Conservation (phyloP, 164 flowering plant genomes). For the Berberis thunbergii region DNA sequence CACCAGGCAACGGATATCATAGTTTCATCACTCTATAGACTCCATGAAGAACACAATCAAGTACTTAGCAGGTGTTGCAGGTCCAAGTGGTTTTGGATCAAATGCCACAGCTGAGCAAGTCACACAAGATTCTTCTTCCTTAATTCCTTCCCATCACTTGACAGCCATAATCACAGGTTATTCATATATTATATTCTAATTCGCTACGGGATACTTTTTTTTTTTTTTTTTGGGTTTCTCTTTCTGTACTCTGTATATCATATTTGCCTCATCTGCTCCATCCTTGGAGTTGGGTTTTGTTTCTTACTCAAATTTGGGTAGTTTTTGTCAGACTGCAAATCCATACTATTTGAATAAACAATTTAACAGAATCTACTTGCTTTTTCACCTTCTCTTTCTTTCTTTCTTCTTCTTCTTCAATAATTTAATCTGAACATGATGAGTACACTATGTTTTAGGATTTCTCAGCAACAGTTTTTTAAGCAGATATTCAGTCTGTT, state of each 20-base stretch:
- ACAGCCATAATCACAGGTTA: constrained; percentile 94
- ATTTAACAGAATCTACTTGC: too few relatives aligned
- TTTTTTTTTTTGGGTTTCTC: too few relatives aligned
- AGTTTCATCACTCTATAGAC: neutral
- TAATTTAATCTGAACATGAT: too few relatives aligned
- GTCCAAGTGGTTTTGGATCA: constrained; percentile 95
- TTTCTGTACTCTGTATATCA: too few relatives aligned
- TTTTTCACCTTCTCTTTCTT: too few relatives aligned
- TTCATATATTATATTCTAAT: neutral
- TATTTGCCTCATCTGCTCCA: too few relatives aligned
- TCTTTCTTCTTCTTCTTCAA: too few relatives aligned
- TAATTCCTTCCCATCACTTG: constrained; percentile 31
- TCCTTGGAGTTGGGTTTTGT: too few relatives aligned
- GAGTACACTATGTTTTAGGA: neutral
- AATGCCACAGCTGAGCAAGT: constrained; percentile 90
- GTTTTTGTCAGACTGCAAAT: too few relatives aligned
- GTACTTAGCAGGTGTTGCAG: constrained; percentile 81
- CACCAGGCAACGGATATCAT: neutral
- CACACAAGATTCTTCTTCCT: constrained; percentile 24
- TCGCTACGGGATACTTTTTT: too few relatives aligned
- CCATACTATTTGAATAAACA: too few relatives aligned
- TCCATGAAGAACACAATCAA: constrained; percentile 74
- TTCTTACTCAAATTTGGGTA: too few relatives aligned
- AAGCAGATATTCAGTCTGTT: neutral
- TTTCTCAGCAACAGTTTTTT: neutral